These are phyloP conservation scores for Ascochyta lentis DNA, from an alignment of 2,329 filamentous ascomycete genomes.

Conservation along the genomic window DNA sequence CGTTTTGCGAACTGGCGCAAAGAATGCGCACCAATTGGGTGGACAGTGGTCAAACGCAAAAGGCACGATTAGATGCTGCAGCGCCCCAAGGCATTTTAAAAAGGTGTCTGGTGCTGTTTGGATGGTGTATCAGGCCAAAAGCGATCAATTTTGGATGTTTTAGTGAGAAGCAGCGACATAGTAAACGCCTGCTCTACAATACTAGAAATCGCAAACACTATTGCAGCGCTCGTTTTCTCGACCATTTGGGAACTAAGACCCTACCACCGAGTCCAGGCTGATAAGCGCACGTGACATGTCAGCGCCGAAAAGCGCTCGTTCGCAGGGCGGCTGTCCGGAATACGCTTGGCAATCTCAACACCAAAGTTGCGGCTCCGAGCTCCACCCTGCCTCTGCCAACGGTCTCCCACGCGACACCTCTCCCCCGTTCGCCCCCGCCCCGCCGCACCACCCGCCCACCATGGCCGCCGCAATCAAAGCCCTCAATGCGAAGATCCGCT, in stretches of 20 bases:
- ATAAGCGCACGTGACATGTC: conserved; percentile 16
- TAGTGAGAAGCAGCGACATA: conserved; percentile 5
- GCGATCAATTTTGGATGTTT: conserved; percentile 2
- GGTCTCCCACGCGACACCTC: conserved; percentile 5
- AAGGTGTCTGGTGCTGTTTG: not conserved
- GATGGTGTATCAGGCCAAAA: conserved; percentile 6
- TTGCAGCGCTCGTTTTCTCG: not conserved
- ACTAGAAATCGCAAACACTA: not conserved
- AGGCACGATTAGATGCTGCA: not conserved
- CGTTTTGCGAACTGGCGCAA: not conserved
- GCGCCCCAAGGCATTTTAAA: not conserved
- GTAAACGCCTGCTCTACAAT: conserved; percentile 2
- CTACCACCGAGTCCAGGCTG: not conserved
- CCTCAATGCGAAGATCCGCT: conserved; percentile 60
- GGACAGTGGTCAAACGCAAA: not conserved
- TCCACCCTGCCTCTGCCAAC: conserved; percentile 1
- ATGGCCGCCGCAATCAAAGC: conserved; percentile 63
- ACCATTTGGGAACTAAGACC: not conserved
- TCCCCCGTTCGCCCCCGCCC: conserved; percentile 8
- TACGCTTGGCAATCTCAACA: conserved; percentile 13
- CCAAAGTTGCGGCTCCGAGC: conserved; percentile 11
- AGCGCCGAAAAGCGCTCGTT: conserved; percentile 14
- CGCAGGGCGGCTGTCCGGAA: conserved; percentile 5
- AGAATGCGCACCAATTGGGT: not conserved
- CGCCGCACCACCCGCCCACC: conserved; percentile 20